phyloP scores from a whole-genome alignment of 805 yeast species.

The Citeromyces nyonsensis region DNA sequence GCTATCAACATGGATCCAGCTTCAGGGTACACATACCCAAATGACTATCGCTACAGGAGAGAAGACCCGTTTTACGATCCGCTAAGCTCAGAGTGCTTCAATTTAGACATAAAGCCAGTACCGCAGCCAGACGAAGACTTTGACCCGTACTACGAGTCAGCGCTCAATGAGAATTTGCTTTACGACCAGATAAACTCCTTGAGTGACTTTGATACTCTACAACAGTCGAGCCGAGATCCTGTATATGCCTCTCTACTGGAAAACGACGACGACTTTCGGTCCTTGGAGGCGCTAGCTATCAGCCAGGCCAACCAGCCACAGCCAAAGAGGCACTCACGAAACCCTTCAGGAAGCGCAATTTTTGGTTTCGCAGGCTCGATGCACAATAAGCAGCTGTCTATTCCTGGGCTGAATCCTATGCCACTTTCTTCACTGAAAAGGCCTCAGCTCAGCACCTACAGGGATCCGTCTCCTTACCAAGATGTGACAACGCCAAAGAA shows the following conservation, averaged over 20 bases:
- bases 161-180: no score
- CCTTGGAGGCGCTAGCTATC: background rate
- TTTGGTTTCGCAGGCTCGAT: conserved; percentile 55
- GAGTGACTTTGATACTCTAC: no score
- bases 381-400: conserved; percentile 37
- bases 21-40: no score
- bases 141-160: no score
- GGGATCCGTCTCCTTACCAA: conserved; percentile 6
- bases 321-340: conserved; percentile 31
- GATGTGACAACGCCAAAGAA: conserved; percentile 10
- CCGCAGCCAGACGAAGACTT: no score
- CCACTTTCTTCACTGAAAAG: conserved; percentile 7
- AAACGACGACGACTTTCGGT: background rate
- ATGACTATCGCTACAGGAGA: background rate
- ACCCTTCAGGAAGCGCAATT: conserved; percentile 67
- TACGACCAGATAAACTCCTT: no score
- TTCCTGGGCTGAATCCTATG: conserved; percentile 27
- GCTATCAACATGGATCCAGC: no score
- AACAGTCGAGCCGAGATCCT: no score
- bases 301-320: background rate
- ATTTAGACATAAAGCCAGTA: no score
- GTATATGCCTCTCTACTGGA: no score
- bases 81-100: no score
- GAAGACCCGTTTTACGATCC: background rate
- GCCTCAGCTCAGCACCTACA: conserved; percentile 17